Evolutionary conservation across 129 eudicot genomes (phyloP), one percentile per base, ranked within the genome.

Genomic region (Deinandra increscens): DNA sequence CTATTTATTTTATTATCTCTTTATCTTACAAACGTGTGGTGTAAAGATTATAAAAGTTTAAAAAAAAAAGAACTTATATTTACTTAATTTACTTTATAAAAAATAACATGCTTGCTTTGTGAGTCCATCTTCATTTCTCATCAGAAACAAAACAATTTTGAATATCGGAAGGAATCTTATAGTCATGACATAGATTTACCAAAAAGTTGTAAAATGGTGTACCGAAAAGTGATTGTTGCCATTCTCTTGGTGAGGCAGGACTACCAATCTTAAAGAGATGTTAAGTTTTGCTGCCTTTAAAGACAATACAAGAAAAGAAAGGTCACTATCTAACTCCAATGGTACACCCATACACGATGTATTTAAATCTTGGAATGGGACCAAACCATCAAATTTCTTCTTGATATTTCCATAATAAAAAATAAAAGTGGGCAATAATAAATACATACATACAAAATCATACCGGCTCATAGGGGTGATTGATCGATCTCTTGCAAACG

Each of bases 251-350:
- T 67, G 61, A 67, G 68, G 46, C 31, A 22, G 62, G 19, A 56
- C 53, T 48, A 59, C 80, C 23, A 56, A 67, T 68, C 80, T 68
- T 75, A n/a, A 75, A 59, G 80, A 59, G 51, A 68, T 33, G 74
- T 58, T 26, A 85, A 75, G 75, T 87, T 85, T 87, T 36, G 71
- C 97, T n/a, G n/a, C n/a, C n/a, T 87, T 91, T 73, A 74, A 91
- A 85, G 89, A 87, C 87, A 91, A 75, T 86, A 50, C 51, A 64
- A 50, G 63, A 66, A 84, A 64, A 50, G 63, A 66, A 85, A 75
- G 79, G 80, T 75, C 75, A 59, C 80, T 66, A 82, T 79, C 70
- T 65, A 70, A 59, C 85, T 68, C 50, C 81, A 53, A 26, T 53
- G 44, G 49, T 60, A 60, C 31, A 26, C 31, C 66, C 33, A 41